phyloP scores from a whole-genome alignment of 176 grass and related monocot genomes.

The Zoysia japonica region DNA sequence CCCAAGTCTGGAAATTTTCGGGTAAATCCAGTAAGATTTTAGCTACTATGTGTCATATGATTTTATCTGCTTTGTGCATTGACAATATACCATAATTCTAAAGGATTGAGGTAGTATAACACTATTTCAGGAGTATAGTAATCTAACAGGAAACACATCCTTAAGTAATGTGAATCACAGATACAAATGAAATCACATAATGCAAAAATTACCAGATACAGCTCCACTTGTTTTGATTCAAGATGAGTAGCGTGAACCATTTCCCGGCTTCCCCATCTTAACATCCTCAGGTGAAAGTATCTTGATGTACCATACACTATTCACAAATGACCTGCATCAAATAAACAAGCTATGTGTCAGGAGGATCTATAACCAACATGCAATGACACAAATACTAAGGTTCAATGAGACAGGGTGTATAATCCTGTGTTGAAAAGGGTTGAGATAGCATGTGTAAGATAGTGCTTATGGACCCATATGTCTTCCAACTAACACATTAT shows the following conservation, averaged over 20 bases:
- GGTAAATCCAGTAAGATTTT: background rate
- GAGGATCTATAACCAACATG: background rate
- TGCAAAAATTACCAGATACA: conserved; percentile 47
- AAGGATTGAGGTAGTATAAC: background rate
- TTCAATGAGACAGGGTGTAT: background rate
- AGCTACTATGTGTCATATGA: background rate
- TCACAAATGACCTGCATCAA: conserved; percentile 89
- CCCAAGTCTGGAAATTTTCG: background rate
- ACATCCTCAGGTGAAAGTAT: conserved; percentile 99
- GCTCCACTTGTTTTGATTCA: conserved; percentile 33
- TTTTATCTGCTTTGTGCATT: background rate
- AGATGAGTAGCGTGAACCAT: conserved; percentile 66
- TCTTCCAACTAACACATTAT: too few relatives aligned
- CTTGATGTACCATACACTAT: conserved; percentile 99
- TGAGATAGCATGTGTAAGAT: background rate
- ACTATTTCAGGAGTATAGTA: background rate
- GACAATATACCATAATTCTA: background rate
- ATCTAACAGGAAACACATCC: background rate
- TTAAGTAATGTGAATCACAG: background rate
- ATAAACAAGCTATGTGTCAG: conserved; percentile 21
- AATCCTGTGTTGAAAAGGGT: background rate
- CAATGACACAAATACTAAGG: background rate
- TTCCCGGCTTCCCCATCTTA: conserved; percentile 95
- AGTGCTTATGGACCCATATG: too few relatives aligned
- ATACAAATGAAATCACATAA: conserved; percentile 4